phyloP scores from a whole-genome alignment of 495 filamentous ascomycete species.

The Hypoxylon trugodes region DNA sequence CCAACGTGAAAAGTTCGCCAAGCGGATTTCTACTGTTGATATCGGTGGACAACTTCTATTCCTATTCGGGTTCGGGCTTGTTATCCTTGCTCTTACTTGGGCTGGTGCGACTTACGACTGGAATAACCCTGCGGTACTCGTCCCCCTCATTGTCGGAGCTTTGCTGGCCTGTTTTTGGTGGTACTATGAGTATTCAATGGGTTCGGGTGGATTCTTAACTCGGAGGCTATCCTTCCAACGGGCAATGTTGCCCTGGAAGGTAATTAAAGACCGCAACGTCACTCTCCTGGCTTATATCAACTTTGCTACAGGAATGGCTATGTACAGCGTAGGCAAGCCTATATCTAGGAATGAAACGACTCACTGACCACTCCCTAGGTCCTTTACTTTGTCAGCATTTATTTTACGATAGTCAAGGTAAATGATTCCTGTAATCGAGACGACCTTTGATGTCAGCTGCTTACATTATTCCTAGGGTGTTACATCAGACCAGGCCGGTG shows the following conservation, averaged over 20 bases:
- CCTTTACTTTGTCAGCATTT: constrained; percentile 69
- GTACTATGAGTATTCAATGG: constrained; percentile 64
- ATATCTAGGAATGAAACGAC: constrained; percentile 13
- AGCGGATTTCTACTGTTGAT: constrained; percentile 61
- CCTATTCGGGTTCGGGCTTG: constrained; percentile 64
- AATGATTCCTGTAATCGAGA: background rate
- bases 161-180: constrained; percentile 58
- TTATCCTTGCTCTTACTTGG: constrained; percentile 68
- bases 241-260: constrained; percentile 65
- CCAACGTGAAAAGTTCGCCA: constrained; percentile 31
- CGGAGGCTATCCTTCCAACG: constrained; percentile 56
- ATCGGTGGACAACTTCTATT: constrained; percentile 64
- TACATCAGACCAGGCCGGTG: constrained; percentile 56
- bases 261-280: constrained; percentile 61
- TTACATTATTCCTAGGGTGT: constrained; percentile 43
- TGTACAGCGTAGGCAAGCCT: constrained; percentile 49
- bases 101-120: constrained; percentile 65
- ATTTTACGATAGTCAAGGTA: constrained; percentile 62
- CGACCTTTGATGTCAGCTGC: background rate
- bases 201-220: constrained; percentile 53
- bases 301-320: constrained; percentile 61
- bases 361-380: constrained; percentile 46
- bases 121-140: constrained; percentile 58
- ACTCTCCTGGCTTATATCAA: constrained; percentile 62
- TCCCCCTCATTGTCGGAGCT: constrained; percentile 59